These are phyloP conservation scores for Oxytropis ochrocephala DNA, from an alignment of 306 rosid species.

Conservation along the genomic window DNA sequence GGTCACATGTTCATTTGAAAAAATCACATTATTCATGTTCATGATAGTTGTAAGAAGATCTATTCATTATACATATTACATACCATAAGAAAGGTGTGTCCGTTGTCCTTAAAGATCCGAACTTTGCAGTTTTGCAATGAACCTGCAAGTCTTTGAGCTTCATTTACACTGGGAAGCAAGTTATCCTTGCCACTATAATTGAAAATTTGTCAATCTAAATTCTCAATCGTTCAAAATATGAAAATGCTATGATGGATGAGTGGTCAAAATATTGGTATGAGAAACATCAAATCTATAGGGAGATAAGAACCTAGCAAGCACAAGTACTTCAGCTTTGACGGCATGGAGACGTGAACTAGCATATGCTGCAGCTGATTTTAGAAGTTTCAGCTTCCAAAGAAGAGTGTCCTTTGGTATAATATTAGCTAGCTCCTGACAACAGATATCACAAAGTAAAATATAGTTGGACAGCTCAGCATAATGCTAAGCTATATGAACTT, in stretches of 20 bases:
- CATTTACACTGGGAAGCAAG: conserved; percentile 82
- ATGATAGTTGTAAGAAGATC: neutral
- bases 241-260: no score
- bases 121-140: conserved; percentile 53
- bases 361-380: conserved; percentile 82
- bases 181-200: conserved; percentile 77
- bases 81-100: conserved; percentile 95
- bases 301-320: conserved; percentile 71
- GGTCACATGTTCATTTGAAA: neutral
- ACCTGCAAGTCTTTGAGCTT: conserved; percentile 56
- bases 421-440: conserved; percentile 51
- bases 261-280: neutral
- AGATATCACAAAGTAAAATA: conserved; percentile 15
- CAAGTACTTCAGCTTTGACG: conserved; percentile 88
- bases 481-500: conserved; percentile 7
- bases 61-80: conserved; percentile 46
- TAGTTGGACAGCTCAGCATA: neutral
- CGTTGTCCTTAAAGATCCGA: conserved; percentile 67
- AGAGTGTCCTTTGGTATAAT: conserved; percentile 74
- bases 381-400: conserved; percentile 93
- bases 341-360: conserved; percentile 96
- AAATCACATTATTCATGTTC: neutral
- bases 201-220: conserved; percentile 24
- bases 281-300: conserved; percentile 12
- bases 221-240: neutral